Evolutionary conservation across 2,329 filamentous ascomycete genomes (phyloP), one percentile per base, ranked within the genome.

Genomic region (Beauveria varroae): DNA sequence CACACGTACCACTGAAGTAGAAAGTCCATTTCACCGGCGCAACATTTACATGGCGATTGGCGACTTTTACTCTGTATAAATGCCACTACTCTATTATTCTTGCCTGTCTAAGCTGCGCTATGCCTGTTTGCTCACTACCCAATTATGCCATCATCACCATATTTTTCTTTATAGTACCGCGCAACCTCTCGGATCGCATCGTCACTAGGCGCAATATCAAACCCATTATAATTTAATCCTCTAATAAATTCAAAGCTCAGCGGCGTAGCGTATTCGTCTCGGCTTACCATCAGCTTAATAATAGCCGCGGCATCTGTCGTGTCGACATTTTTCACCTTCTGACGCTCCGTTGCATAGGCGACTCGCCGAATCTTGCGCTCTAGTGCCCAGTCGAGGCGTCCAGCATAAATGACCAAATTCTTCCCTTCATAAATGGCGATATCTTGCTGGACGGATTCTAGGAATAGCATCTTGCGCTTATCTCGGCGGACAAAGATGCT

Each of bases 161-260:
- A 66, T 8, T 16, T 63, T n/a, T 57, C 49, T 18, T 28, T 24
- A 34, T 66, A 66, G 44, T 60, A 63, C 14, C 20, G 50, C 10
- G 65, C 65, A 18, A 64, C 57, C 52, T 61, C 57, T 16, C 28
- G 30, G 12, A 66, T 37, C 7, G 60, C 62, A 2, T 52, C 63
- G 14, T 65, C 55, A 1, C 56, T 63, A 9, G 64, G 64, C 34
- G 34, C n/a, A 56, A 60, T n/a, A n/a, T 63, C 63, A 37, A 64
- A 65, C 1, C 63, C 62, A 10, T 64, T 64, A 30, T 60, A 57
- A 41, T 65, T 64, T 14, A 65, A 44, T 4, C 50, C 50, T 12
- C 60, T 60, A 9, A 67, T n/a, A 14, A 64, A 65, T 18, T 66
- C 51, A 28, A 62, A 64, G 28, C 57, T 65, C 12, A 67, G 43